A percentile compares a stretch with the other conserved stretches of the same genome.
Conservation (phyloP, 257 asterid species). For the Solanum gracilifrons region DNA sequence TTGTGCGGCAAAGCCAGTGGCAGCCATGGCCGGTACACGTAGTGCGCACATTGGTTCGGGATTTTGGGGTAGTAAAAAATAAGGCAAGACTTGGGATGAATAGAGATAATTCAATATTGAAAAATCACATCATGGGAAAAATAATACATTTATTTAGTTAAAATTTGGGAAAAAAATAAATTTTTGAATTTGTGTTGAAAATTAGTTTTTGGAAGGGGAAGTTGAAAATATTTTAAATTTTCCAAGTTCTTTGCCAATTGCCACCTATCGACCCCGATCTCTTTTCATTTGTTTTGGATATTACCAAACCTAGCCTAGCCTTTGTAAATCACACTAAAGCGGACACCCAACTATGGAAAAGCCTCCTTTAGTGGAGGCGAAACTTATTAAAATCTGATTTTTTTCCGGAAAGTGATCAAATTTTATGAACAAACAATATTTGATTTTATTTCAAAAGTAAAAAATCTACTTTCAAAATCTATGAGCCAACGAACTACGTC, state of each 20-base stretch:
- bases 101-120: neutral
- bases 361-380: fast-evolving
- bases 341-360: too few species aligned
- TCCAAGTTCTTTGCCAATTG: too few species aligned
- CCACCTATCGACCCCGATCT: too few species aligned
- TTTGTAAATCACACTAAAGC: too few species aligned
- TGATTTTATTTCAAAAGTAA: too few species aligned
- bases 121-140: neutral
- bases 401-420: fast-evolving
- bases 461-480: neutral
- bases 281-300: too few species aligned
- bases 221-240: too few species aligned
- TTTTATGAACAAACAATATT: too few species aligned
- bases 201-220: too few species aligned
- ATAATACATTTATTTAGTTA: neutral
- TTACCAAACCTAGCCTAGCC: too few species aligned
- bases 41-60: constrained; percentile 13
- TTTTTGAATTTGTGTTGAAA: neutral
- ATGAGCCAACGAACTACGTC: neutral
- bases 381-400: too few species aligned
- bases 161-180: neutral
- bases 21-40: constrained; percentile 32
- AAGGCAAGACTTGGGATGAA: neutral
- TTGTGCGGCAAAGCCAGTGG: constrained; percentile 29
- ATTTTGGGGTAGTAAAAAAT: neutral